Percentiles rank a stretch among this genome's conserved stretches.
These are phyloP conservation scores for Lactarius akahatsu DNA, from an alignment of 768 basidiomycete species.

Conservation along the genomic window DNA sequence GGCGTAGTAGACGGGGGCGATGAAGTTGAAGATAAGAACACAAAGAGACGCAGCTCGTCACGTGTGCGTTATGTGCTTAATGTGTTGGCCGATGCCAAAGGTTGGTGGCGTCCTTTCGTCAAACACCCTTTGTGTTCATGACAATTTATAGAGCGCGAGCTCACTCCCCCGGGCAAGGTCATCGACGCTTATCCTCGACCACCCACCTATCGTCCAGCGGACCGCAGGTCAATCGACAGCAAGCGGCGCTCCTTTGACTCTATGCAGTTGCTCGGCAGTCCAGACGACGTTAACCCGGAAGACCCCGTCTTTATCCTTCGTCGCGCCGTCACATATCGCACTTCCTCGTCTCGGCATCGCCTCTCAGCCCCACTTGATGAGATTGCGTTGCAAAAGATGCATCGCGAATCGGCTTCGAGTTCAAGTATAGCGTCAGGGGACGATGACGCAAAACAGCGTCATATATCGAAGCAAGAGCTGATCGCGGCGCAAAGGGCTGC, in stretches of 20 bases:
- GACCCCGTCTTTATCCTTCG: constrained; percentile 93
- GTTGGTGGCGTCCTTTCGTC: constrained; percentile 42
- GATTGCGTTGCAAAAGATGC: constrained; percentile 69
- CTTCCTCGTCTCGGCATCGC: constrained; percentile 65
- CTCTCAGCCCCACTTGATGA: constrained; percentile 81
- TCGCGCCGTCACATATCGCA: constrained; percentile 73
- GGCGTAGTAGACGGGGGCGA: constrained; percentile 99
- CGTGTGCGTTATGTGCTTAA: constrained; percentile 83
- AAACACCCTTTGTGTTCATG: constrained; percentile 7
- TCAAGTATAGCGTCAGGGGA: constrained; percentile 58
- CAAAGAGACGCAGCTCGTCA: constrained; percentile 72
- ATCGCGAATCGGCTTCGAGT: constrained; percentile 59
- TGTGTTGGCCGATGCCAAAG: constrained; percentile 58
- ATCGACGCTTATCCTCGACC: constrained; percentile 80
- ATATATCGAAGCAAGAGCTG: constrained; percentile 76
- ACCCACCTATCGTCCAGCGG: constrained; percentile 64
- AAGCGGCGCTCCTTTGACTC: constrained; percentile 91
- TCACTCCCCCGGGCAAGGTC: constrained; percentile 77
- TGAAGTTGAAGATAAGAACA: constrained; percentile 91
- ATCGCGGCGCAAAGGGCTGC: constrained; percentile 92
- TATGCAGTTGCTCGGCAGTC: constrained; percentile 60
- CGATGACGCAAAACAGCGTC: constrained; percentile 43
- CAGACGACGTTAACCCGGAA: constrained; percentile 72
- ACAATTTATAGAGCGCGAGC: constrained; percentile 60
- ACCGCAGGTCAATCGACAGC: constrained; percentile 56